Base-by-base conservation (phyloP, 257 asterid genomes). In the Verbascum thapsus region DNA sequence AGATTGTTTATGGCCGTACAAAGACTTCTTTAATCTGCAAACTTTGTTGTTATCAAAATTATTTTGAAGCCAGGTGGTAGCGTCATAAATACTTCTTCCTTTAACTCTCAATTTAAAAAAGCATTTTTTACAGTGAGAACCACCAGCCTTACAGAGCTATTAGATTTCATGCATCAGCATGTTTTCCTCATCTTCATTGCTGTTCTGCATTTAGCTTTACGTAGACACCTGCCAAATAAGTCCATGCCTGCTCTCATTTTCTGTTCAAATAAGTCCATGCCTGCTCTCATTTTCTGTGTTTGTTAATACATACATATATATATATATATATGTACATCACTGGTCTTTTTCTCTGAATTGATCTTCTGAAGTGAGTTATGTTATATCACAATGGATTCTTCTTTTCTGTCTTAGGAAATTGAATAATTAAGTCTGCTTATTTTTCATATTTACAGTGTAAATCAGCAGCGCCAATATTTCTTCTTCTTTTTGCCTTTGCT, bases 391-490 rank as follows among this genome's bases (percentile, higher is more conserved):
- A 26, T 20, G 9, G 3, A 53, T 61, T 42, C 22, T 64, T 57
- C 60, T 16, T 7, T 58, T 42, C 53, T 65, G 56, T 61, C 56
- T 45, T 55, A 41, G 22, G 26, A 57, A 35, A 48, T 61, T 38
- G 22, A 45, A 58, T 71, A 39, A 63, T 50, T 44, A 43, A 59
- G 12, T 61, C 26, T 49, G 15, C 40, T 32, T 70, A 17, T 15
- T 64, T 16, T 60, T 53, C 61, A 50, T 39, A 19, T 55, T 78
- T 82, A 84, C 95, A 94, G 99, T 94, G 99, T 79, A 94, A 94
- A 90, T 90, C 99, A n/a, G 98, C 98, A 9, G 73, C 98, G 58
- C 99, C 99, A 37, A 90, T 94, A 80, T 94, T 94, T 81, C 96
- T 94, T 74, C 99, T 94, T 43, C 71, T 90, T 35, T 94, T 94